Base-by-base conservation (phyloP, 495 filamentous ascomycete genomes). In the Penicillium antarcticum region DNA sequence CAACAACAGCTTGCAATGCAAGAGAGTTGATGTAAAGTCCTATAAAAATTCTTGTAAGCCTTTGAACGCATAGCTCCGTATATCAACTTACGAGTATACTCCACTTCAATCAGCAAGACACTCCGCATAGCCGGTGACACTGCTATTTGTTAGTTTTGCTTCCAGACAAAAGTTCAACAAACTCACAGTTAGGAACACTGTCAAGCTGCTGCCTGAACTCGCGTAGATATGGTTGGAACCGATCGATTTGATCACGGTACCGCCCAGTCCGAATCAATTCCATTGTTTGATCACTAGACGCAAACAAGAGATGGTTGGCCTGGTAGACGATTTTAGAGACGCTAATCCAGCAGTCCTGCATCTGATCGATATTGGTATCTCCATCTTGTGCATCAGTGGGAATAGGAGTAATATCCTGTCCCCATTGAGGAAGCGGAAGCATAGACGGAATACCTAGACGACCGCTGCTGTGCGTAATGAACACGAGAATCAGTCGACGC, bases 381-480 rank as follows among this genome's bases (percentile, higher is more conserved):
- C 46, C 60, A 14, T 54, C 66, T 6, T 70, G 62, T 16, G 41
- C 45, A 24, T 69, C 62, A 18, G 56, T 38, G 0, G 61, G 44
- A 10, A 61, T 63, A 18, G 69, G 66, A 31, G 66, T 69, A 14
- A 73, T 74, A 41, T 81, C 75, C 48, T 78, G 73, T 11, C 87
- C 78, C 72, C 72, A 78, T 42, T 75, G 71, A 8, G 71, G 67
- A 26, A 78, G 59, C 2, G 91, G 89, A 17, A 96, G 84, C 91
- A 96, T 96, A 45, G 89, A 92, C 0, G 94, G 92, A 73, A 95
- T 91, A 1, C 90, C 92, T 3, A 97, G 76, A 31, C 94, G 83
- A n/a, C 92, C 92, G 55, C 88, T 89, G 17, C 92, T 85, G 64
- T 97, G 92, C 14, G 87, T 92, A 40, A 92, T 80, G 63, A 96